Percentiles rank a stretch among this genome's conserved stretches.
phyloP scores from a whole-genome alignment of 108 stramenopile species.

The Conticribra weissflogii region DNA sequence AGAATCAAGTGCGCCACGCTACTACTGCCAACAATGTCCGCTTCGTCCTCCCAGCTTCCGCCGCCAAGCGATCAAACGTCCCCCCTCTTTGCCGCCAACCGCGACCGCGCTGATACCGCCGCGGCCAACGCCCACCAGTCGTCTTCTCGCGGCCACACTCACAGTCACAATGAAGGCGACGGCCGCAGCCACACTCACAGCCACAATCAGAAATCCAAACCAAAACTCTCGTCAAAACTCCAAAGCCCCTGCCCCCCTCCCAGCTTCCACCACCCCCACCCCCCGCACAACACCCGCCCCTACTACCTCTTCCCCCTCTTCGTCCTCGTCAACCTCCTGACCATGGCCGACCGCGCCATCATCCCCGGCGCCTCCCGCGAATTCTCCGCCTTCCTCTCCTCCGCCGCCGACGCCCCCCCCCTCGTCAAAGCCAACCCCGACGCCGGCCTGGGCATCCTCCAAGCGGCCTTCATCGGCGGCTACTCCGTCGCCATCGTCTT shows the following conservation, averaged over 20 bases:
- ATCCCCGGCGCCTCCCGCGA: slow-evolving; percentile 51
- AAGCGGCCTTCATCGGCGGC: slow-evolving; percentile 52
- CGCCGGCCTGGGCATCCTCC: slow-evolving; percentile 40
- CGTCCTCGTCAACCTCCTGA: slow-evolving; percentile 36
- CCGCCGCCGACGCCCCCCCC: slow-evolving; percentile 30
- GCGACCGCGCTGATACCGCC: no score
- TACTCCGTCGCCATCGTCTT: slow-evolving; percentile 39
- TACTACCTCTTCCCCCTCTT: slow-evolving; percentile 53
- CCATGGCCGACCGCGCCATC: slow-evolving; percentile 51
- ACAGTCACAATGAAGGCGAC: no score
- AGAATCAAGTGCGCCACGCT: no score
- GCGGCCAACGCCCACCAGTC: no score
- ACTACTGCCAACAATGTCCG: no score
- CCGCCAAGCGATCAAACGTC: no score
- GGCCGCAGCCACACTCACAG: no score
- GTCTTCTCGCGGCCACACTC: no score
- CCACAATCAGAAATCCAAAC: no score
- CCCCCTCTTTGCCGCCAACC: no score
- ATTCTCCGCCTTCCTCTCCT: slow-evolving; percentile 41
- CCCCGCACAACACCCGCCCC: slow-evolving; percentile 34
- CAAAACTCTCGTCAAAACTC: no score
- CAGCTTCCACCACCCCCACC: slow-evolving; percentile 16
- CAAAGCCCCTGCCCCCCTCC: slow-evolving; percentile 38
- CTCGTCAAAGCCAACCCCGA: slow-evolving; percentile 43
- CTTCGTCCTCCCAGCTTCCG: no score